Conservation (phyloP, 306 rosid genomes). For the Betula pendula region DNA sequence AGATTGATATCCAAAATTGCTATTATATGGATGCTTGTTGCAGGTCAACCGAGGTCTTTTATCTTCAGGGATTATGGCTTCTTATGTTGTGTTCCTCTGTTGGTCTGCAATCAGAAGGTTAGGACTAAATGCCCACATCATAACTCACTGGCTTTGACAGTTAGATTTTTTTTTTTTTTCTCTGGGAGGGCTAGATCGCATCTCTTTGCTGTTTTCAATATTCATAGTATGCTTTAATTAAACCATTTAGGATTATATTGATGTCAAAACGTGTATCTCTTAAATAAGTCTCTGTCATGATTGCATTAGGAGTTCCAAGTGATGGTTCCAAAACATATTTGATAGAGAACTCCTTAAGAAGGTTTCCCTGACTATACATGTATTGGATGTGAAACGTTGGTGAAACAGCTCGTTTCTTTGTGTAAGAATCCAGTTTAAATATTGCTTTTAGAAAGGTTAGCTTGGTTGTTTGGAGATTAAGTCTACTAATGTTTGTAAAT, state of each 20-base stretch:
- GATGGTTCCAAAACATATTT: neutral
- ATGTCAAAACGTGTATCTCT: neutral
- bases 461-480: no score
- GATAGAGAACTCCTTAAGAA: neutral
- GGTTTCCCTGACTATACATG: no score
- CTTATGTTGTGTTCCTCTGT: slow-evolving; percentile 77
- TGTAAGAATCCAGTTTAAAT: no score
- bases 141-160: neutral
- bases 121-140: slow-evolving; percentile 24
- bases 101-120: slow-evolving; percentile 90
- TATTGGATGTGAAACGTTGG: neutral
- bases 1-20: neutral
- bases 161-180: neutral
- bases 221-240: neutral
- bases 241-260: neutral
- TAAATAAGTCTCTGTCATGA: neutral
- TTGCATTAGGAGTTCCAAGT: neutral
- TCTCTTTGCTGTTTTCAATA: neutral
- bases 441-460: no score
- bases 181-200: neutral
- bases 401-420: no score
- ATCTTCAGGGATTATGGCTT: slow-evolving; percentile 92
- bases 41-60: slow-evolving; percentile 89
- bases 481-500: no score
- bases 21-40: slow-evolving; percentile 21